phyloP scores from a whole-genome alignment of 345 rosid species.

The Eutrema japonicum region DNA sequence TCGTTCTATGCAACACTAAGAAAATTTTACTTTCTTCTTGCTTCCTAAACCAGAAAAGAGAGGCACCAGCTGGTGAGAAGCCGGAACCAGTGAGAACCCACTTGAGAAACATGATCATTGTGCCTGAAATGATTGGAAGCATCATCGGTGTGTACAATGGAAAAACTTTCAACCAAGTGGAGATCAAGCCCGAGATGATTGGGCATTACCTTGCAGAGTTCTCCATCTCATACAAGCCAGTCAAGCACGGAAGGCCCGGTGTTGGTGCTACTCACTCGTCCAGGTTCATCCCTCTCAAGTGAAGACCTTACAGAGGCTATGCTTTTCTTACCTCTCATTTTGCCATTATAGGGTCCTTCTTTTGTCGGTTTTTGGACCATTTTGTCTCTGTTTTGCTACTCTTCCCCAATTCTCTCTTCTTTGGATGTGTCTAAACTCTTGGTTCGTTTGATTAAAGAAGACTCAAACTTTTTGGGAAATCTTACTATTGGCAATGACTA shows the following conservation, averaged over 20 bases:
- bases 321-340: neutral
- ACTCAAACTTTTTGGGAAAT: neutral
- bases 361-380: slow-evolving; percentile 4
- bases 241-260: slow-evolving; percentile 80
- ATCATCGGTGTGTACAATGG: slow-evolving; percentile 36
- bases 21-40: neutral
- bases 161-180: slow-evolving; percentile 32
- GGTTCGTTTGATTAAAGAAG: slow-evolving; percentile 41
- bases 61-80: slow-evolving; percentile 73
- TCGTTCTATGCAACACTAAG: neutral
- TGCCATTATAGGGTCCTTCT: slow-evolving; percentile 1
- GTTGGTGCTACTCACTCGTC: slow-evolving; percentile 81
- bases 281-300: slow-evolving; percentile 79
- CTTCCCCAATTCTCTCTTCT: neutral
- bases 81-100: slow-evolving; percentile 76
- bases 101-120: slow-evolving; percentile 59
- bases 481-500: neutral
- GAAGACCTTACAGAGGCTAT: slow-evolving; percentile 16
- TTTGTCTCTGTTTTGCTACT: slow-evolving; percentile 8
- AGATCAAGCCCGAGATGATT: slow-evolving; percentile 36
- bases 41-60: slow-evolving; percentile 52
- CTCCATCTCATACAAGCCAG: slow-evolving; percentile 65
- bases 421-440: neutral
- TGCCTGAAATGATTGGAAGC: slow-evolving; percentile 37
- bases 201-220: slow-evolving; percentile 51